These are phyloP conservation scores for Fusarium equiseti DNA, from an alignment of 2,329 filamentous ascomycete genomes.

Conservation along the genomic window DNA sequence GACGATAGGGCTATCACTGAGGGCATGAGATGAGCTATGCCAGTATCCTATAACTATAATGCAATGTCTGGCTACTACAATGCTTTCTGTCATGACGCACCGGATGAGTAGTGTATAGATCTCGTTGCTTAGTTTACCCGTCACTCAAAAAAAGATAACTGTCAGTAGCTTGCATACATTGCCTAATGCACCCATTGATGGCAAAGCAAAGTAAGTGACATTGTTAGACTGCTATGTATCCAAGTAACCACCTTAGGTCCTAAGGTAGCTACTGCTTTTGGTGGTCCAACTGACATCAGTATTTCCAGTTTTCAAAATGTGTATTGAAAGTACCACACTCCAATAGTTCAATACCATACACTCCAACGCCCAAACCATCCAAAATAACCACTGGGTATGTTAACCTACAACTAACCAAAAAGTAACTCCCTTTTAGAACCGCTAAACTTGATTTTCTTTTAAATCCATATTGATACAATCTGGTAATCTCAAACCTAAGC, in stretches of 20 bases:
- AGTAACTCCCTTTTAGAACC: background rate
- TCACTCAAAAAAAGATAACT: background rate
- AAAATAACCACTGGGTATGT: background rate
- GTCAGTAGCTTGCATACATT: background rate
- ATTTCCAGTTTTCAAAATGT: background rate
- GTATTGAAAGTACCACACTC: background rate
- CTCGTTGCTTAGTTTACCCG: background rate
- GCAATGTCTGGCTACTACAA: constrained; percentile 8
- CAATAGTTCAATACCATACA: background rate
- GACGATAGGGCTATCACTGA: constrained; percentile 12
- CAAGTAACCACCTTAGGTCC: too few relatives aligned
- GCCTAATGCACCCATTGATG: background rate
- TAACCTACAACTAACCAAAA: background rate
- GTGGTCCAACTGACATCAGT: too few relatives aligned
- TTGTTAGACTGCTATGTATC: too few relatives aligned
- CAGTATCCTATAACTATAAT: constrained; percentile 41
- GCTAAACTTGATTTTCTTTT: constrained; percentile 15
- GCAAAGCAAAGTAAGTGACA: background rate
- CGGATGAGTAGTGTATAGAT: background rate
- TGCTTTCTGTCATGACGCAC: background rate
- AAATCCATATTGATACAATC: constrained; percentile 33
- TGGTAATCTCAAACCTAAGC: constrained; percentile 13
- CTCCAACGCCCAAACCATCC: background rate
- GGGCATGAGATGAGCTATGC: constrained; percentile 28
- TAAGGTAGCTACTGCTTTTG: too few relatives aligned